Conservation (phyloP, 108 stramenopile genomes). For the Pseudonitzschia delicatissima region DNA sequence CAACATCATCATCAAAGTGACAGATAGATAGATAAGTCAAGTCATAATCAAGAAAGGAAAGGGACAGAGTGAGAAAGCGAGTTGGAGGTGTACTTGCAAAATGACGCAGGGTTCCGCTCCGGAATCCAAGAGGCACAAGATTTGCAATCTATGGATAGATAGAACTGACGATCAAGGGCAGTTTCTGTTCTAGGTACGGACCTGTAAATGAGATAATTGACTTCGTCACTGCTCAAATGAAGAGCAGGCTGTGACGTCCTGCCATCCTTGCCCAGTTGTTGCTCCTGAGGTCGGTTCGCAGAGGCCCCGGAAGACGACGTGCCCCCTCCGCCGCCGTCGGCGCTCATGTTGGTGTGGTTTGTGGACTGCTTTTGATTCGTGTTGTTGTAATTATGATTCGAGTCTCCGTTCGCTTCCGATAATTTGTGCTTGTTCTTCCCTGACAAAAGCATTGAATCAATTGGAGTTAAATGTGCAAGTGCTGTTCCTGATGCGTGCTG, state of each 20-base stretch:
- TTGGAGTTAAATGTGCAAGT: too few species aligned
- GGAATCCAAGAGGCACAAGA: too few species aligned
- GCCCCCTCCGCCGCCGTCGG: not conserved
- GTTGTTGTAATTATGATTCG: too few species aligned
- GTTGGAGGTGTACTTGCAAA: too few species aligned
- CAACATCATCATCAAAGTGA: too few species aligned
- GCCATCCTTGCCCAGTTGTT: not conserved
- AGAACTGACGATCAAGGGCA: not conserved
- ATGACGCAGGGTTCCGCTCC: not conserved
- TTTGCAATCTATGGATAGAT: not conserved
- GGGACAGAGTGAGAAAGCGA: not conserved
- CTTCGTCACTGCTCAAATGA: slow-evolving; percentile 84
- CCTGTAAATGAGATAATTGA: slow-evolving; percentile 92
- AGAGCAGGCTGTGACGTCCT: slow-evolving; percentile 24
- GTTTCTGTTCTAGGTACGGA: slow-evolving; percentile 38
- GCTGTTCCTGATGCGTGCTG: too few species aligned
- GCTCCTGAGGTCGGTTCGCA: not conserved
- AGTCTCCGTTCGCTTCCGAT: too few species aligned
- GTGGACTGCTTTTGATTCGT: not conserved
- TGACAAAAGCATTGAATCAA: too few species aligned
- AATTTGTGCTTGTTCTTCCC: too few species aligned
- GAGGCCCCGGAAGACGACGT: not conserved
- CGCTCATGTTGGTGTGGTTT: not conserved
- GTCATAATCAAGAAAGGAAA: not conserved
- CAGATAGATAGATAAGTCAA: not conserved